Base-by-base conservation (phyloP, 1,284 basidiomycete species). In the Ustilago loliicola region DNA sequence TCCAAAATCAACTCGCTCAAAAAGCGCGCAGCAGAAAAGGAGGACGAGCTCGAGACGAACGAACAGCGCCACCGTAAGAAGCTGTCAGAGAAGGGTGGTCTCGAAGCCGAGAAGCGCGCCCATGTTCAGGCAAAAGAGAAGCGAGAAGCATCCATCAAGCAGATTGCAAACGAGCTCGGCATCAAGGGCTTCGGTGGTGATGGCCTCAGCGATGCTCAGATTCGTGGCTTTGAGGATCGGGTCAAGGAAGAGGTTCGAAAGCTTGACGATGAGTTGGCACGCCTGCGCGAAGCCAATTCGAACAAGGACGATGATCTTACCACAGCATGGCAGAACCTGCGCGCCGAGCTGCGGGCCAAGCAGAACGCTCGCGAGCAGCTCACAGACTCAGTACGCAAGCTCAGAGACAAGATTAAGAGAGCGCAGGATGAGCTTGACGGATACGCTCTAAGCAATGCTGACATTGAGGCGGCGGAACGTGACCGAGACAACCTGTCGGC, bases 131-230 rank as follows among this genome's bases (percentile, higher is more conserved):
- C 93, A n/a, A 87, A 95, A 36, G 84, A 87, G 2, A 91, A 92
- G 11, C 91, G 95, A 27, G 94, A 96, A 84, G 88, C 89, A 10
- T 88, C 92, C 32, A 92, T 98, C 65, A 90, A 90, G 27, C 90
- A 92, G 40, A 90, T 94, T 10, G 90, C 91, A 53, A 88, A 90
- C 51, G 90, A 90, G 70, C 89, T 93, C 77, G 89, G 90, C 27
- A 91, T 97, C 79, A 90, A 90, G 61, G 94, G 94, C 0, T 95
- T 91, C 82, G 91, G 90, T 64, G 88, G 89, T 50, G 88, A 90
- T 2, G 90, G 91, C 1, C 88, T 94, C 27, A 91, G 91, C 59
- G 89, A 90, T 57, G 90, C 91, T 27, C 90, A 92, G 81, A 89
- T 94, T 34, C 83, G 89, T 15, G 91, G 93, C 38, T 95, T 96